Evolutionary conservation across 108 stramenopile genomes (phyloP).

Genomic region (Cyclotella choctawhatcheeana): DNA sequence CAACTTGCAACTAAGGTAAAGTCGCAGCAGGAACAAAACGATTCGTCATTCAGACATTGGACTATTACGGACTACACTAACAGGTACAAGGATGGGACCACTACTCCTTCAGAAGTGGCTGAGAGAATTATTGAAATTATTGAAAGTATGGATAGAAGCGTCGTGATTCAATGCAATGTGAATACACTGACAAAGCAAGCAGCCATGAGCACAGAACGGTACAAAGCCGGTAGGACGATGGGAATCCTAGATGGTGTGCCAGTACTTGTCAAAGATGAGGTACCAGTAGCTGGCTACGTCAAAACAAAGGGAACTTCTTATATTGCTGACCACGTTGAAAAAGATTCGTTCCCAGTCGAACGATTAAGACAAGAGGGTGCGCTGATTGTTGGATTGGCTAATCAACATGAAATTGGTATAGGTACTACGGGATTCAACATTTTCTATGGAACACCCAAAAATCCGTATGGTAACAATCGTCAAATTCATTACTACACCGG

Average conservation of each 20-base stretch:
- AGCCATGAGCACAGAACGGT: conserved; percentile 38
- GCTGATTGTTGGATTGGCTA: conserved; percentile 56
- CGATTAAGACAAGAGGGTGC: conserved; percentile 53
- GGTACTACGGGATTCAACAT: conserved; percentile 56
- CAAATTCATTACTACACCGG: conserved; percentile 55
- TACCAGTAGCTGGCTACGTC: conserved; percentile 38
- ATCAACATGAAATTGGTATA: conserved; percentile 65
- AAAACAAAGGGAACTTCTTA: conserved; percentile 46
- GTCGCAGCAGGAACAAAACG: conserved; percentile 11
- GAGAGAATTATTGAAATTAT: conserved; percentile 29
- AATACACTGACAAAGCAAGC: conserved; percentile 41
- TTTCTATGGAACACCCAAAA: conserved; percentile 44
- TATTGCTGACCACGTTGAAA: not conserved
- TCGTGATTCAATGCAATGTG: conserved; percentile 19
- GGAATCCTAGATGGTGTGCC: conserved; percentile 67
- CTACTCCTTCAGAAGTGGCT: conserved; percentile 32
- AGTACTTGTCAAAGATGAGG: conserved; percentile 62
- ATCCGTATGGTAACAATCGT: conserved; percentile 43
- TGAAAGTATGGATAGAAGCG: conserved; percentile 23
- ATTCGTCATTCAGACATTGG: conserved; percentile 38
- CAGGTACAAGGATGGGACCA: conserved; percentile 21
- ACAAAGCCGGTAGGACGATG: conserved; percentile 22
- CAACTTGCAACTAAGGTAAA: conserved; percentile 6
- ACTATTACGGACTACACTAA: conserved; percentile 37
- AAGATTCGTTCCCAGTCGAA: conserved; percentile 49